Percentiles rank a stretch among this genome's conserved stretches.
phyloP scores from a whole-genome alignment of 169 alveolate genomes.

The Plasmodium knowlesi region DNA sequence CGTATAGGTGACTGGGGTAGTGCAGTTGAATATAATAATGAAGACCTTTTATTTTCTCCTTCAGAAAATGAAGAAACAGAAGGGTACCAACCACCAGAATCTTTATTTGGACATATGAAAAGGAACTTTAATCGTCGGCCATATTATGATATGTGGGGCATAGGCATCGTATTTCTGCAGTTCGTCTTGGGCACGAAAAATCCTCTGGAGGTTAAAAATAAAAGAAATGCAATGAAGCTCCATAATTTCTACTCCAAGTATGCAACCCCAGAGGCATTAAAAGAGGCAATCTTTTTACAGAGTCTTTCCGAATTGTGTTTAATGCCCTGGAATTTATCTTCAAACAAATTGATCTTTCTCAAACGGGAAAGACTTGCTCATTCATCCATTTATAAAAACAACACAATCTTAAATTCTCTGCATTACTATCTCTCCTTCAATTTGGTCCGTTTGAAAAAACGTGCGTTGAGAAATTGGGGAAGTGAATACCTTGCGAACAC shows the following conservation, averaged over 20 bases:
- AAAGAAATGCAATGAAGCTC: slow-evolving; percentile 26
- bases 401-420: slow-evolving; percentile 19
- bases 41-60: slow-evolving; percentile 17
- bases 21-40: slow-evolving; percentile 48
- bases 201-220: slow-evolving; percentile 69
- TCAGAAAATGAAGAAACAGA: slow-evolving; percentile 63
- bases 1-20: slow-evolving; percentile 76
- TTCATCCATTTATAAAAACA: slow-evolving; percentile 25
- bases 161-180: slow-evolving; percentile 59
- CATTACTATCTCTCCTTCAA: background rate
- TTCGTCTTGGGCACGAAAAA: slow-evolving; percentile 66
- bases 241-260: slow-evolving; percentile 41
- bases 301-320: slow-evolving; percentile 55
- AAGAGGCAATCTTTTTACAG: slow-evolving; percentile 65
- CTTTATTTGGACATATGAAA: slow-evolving; percentile 72
- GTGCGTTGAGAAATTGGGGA: background rate
- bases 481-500: background rate
- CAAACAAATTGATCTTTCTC: background rate
- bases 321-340: slow-evolving; percentile 26
- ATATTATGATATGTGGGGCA: slow-evolving; percentile 73
- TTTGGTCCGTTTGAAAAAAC: slow-evolving; percentile 13
- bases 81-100: slow-evolving; percentile 74
- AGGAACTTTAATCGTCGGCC: slow-evolving; percentile 53
- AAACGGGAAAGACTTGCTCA: background rate
- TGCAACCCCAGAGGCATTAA: slow-evolving; percentile 33